Evolutionary conservation across 306 rosid genomes (phyloP).

Genomic region (Arachis stenosperma): DNA sequence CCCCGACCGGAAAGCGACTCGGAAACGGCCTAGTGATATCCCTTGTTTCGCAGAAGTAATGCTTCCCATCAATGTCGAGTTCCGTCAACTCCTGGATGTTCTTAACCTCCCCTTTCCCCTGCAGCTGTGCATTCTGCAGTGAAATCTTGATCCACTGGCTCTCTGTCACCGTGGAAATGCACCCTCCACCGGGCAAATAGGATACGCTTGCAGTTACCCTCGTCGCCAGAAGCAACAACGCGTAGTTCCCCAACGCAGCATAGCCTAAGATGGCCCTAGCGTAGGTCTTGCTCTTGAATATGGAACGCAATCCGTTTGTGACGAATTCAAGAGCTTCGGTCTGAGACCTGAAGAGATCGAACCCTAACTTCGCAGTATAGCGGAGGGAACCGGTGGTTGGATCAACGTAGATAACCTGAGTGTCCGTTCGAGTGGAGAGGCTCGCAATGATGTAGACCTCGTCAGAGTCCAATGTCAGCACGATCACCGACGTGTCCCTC

Average conservation of each 20-base stretch:
- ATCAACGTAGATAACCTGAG: constrained; percentile 83
- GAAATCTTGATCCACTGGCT: constrained; percentile 85
- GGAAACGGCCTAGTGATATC: constrained; percentile 90
- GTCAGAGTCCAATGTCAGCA: constrained; percentile 76
- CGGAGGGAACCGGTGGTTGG: constrained; percentile 92
- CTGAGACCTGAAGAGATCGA: constrained; percentile 76
- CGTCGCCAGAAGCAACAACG: constrained; percentile 82
- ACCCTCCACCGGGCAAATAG: constrained; percentile 87
- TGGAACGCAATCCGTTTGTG: constrained; percentile 65
- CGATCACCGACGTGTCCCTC: constrained; percentile 73
- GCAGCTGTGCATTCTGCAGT: constrained; percentile 68
- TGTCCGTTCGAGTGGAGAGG: constrained; percentile 61
- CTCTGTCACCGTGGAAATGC: constrained; percentile 76
- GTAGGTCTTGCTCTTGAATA: constrained; percentile 50
- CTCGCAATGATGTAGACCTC: constrained; percentile 75
- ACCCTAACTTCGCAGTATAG: constrained; percentile 56
- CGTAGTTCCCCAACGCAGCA: constrained; percentile 77
- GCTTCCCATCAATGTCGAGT: constrained; percentile 88
- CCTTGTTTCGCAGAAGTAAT: constrained; percentile 87
- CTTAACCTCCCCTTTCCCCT: constrained; percentile 90
- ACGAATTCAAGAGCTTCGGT: constrained; percentile 67
- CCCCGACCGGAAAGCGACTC: constrained; percentile 54
- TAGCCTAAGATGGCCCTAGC: constrained; percentile 87
- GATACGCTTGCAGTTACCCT: constrained; percentile 66
- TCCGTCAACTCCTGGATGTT: constrained; percentile 77